phyloP scores from a whole-genome alignment of 2,329 filamentous ascomycete genomes.

The Cordyceps fumosorosea region DNA sequence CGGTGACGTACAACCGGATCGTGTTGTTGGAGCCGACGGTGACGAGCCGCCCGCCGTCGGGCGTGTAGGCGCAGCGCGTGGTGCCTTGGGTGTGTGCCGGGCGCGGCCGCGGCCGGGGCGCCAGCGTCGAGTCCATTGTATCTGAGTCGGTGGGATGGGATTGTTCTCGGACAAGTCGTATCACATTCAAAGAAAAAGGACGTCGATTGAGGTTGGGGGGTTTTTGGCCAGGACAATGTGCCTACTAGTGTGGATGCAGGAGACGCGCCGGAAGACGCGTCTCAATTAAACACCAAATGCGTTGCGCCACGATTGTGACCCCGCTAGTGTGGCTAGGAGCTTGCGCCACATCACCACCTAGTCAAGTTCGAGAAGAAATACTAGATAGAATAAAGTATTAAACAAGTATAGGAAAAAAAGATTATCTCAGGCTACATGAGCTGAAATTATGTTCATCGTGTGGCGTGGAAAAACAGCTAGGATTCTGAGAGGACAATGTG shows the following conservation, averaged over 20 bases:
- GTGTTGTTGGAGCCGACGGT: slow-evolving; percentile 92
- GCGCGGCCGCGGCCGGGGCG: slow-evolving; percentile 51
- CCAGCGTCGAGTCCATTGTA: slow-evolving; percentile 23
- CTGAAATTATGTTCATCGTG: no score
- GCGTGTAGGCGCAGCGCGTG: slow-evolving; percentile 84
- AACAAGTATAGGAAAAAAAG: no score
- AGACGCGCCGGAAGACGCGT: slow-evolving; percentile 12
- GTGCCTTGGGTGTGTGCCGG: slow-evolving; percentile 78
- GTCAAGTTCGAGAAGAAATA: neutral
- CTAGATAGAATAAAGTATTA: neutral
- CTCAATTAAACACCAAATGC: slow-evolving; percentile 8
- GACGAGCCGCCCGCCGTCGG: slow-evolving; percentile 77
- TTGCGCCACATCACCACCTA: neutral
- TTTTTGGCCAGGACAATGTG: neutral
- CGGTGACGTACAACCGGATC: slow-evolving; percentile 86
- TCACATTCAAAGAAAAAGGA: neutral
- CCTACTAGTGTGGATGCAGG: neutral
- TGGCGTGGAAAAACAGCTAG: no score
- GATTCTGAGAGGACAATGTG: no score
- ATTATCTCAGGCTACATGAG: no score
- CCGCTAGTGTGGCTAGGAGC: neutral
- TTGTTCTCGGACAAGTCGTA: neutral
- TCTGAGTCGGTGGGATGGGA: neutral
- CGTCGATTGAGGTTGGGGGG: neutral
- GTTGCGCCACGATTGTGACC: slow-evolving; percentile 1